Evolutionary conservation across 257 asterid genomes (phyloP).

Genomic region (Leonotis leonurus): DNA sequence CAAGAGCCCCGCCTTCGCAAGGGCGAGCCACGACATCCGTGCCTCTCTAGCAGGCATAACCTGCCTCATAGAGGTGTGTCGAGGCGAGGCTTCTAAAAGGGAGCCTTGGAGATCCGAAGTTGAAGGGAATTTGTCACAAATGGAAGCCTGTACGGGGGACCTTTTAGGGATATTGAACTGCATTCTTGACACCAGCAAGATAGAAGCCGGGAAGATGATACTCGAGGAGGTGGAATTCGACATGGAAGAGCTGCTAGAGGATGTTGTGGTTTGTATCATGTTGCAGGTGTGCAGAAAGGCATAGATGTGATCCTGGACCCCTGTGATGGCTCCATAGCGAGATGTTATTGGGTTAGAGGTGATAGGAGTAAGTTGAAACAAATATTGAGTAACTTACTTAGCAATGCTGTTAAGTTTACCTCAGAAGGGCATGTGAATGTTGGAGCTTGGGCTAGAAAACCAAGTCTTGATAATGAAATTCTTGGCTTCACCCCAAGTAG

Average conservation of each 20-base stretch:
- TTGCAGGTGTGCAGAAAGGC: constrained; percentile 52
- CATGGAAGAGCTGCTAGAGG: constrained; percentile 38
- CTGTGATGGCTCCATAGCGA: constrained; percentile 41
- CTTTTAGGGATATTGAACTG: constrained; percentile 59
- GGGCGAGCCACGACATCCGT: constrained; percentile 76
- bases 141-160: constrained; percentile 40
- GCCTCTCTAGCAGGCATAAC: constrained; percentile 53
- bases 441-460: constrained; percentile 56
- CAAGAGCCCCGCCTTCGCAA: constrained; percentile 58
- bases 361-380: constrained; percentile 61
- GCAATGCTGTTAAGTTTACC: constrained; percentile 79
- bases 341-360: constrained; percentile 38
- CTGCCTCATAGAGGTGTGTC: constrained; percentile 44
- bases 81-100: constrained; percentile 17
- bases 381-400: constrained; percentile 54
- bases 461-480: constrained; percentile 26
- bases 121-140: constrained; percentile 30
- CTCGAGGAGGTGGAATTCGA: constrained; percentile 60
- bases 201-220: constrained; percentile 58
- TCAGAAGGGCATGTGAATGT: constrained; percentile 55
- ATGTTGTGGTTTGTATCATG: constrained; percentile 55
- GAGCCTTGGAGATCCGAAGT: constrained; percentile 26
- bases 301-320: constrained; percentile 71
- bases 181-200: constrained; percentile 63
- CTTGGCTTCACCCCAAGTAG: constrained; percentile 22